Percentiles rank a stretch among this genome's conserved stretches.
These are phyloP conservation scores for Toxicodendron radicans DNA, from an alignment of 345 rosid species.

Conservation along the genomic window DNA sequence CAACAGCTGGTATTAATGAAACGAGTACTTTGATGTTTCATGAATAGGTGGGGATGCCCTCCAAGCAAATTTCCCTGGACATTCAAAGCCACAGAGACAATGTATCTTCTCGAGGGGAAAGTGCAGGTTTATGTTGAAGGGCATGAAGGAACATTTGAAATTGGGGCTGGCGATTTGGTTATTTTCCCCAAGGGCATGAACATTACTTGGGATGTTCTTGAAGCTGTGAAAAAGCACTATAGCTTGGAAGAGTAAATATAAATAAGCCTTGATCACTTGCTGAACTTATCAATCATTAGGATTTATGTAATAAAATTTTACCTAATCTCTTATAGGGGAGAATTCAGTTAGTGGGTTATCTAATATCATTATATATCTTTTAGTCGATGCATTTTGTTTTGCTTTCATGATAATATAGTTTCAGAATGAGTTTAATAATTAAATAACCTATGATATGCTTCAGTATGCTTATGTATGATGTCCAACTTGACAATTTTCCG, in stretches of 20 bases:
- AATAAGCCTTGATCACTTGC: not conserved
- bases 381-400: not conserved
- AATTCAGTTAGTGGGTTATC: not conserved
- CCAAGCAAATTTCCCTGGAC: slow-evolving; percentile 51
- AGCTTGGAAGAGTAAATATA: slow-evolving; percentile 30
- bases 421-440: too few species aligned
- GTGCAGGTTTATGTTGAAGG: slow-evolving; percentile 42
- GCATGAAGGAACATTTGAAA: slow-evolving; percentile 39
- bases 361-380: not conserved
- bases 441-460: too few species aligned
- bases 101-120: slow-evolving; percentile 46
- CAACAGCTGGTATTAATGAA: not conserved
- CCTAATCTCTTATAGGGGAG: not conserved
- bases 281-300: not conserved
- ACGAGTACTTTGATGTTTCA: not conserved
- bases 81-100: slow-evolving; percentile 40
- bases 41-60: slow-evolving; percentile 37
- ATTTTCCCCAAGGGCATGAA: slow-evolving; percentile 55
- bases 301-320: not conserved
- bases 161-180: slow-evolving; percentile 48
- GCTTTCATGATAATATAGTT: not conserved
- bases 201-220: slow-evolving; percentile 42
- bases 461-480: too few species aligned
- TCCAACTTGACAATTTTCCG: too few species aligned
- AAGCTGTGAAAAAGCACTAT: slow-evolving; percentile 48